phyloP scores from a whole-genome alignment of 306 rosid species.

The Vigna radiata region DNA sequence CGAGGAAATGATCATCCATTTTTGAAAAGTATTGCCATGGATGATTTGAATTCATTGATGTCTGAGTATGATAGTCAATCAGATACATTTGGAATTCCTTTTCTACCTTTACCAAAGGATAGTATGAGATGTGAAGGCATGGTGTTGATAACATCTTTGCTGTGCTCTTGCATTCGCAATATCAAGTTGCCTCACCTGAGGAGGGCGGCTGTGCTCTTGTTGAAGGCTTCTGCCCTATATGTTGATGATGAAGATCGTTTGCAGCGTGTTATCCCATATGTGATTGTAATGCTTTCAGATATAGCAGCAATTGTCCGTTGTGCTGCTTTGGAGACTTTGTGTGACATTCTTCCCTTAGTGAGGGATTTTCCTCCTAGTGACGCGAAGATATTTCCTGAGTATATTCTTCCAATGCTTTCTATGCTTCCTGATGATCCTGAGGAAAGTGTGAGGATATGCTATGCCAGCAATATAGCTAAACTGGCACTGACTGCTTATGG shows the following conservation, averaged over 20 bases:
- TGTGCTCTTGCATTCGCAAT: conserved; percentile 94
- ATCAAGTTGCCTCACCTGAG: conserved; percentile 91
- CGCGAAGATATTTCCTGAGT: conserved; percentile 94
- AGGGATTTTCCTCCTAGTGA: conserved; percentile 98
- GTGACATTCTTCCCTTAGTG: conserved; percentile 90
- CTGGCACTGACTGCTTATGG: conserved; percentile 94
- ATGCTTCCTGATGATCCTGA: conserved; percentile 99
- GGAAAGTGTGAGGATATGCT: conserved; percentile 98
- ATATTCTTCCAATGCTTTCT: conserved; percentile 97
- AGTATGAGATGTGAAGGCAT: conserved; percentile 94
- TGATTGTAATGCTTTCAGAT: conserved; percentile 92
- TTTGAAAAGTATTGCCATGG: conserved; percentile 75
- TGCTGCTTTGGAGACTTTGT: conserved; percentile 92
- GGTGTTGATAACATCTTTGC: conserved; percentile 93
- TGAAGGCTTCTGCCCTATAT: conserved; percentile 87
- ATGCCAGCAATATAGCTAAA: conserved; percentile 93
- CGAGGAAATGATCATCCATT: conserved; percentile 87
- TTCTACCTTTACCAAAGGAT: conserved; percentile 78
- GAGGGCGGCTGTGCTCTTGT: conserved; percentile 86
- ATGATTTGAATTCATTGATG: conserved; percentile 75
- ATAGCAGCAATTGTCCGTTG: conserved; percentile 95
- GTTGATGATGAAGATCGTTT: conserved; percentile 93
- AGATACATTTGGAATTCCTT: conserved; percentile 89
- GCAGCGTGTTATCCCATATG: conserved; percentile 95
- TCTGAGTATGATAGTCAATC: conserved; percentile 89